These are phyloP conservation scores for Diaporthe sp. DNA, from an alignment of 2,329 filamentous ascomycete genomes.

Conservation along the genomic window DNA sequence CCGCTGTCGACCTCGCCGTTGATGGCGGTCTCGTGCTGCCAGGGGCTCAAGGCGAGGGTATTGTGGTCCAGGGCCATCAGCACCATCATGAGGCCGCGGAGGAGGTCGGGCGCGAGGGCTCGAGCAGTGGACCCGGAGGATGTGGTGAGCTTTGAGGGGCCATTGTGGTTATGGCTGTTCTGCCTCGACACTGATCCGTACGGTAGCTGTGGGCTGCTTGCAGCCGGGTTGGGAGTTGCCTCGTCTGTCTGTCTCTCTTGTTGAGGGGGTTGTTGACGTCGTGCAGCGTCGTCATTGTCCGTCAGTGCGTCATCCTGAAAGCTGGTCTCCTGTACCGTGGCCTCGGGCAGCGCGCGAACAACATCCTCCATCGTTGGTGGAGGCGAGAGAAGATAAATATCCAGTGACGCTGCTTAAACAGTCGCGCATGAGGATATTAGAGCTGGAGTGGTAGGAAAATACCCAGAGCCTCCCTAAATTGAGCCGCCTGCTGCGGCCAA, in stretches of 20 bases:
- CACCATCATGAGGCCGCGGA: constrained; percentile 60
- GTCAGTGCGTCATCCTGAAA: constrained; percentile 40
- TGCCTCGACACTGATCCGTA: constrained; percentile 26
- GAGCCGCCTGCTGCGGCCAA: neutral
- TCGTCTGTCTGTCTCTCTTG: neutral
- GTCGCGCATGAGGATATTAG: neutral
- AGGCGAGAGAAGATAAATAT: neutral
- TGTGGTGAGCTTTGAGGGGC: constrained; percentile 13
- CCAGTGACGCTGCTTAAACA: neutral
- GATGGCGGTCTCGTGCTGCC: constrained; percentile 57
- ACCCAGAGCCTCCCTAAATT: neutral
- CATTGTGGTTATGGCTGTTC: neutral
- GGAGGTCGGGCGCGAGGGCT: constrained; percentile 58
- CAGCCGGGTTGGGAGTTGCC: neutral
- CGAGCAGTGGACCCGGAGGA: constrained; percentile 43
- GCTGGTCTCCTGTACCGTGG: constrained; percentile 43
- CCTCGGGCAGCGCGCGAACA: constrained; percentile 33
- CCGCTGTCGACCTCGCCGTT: constrained; percentile 53
- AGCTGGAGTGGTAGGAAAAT: neutral
- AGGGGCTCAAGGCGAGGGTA: constrained; percentile 54
- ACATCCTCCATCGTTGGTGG: constrained; percentile 25
- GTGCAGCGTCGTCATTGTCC: constrained; percentile 18
- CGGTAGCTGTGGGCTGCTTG: neutral
- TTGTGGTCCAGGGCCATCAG: constrained; percentile 61
- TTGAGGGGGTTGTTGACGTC: neutral